Evolutionary conservation across 331 rosid species (phyloP).

Genomic region (Quercus phellos): DNA sequence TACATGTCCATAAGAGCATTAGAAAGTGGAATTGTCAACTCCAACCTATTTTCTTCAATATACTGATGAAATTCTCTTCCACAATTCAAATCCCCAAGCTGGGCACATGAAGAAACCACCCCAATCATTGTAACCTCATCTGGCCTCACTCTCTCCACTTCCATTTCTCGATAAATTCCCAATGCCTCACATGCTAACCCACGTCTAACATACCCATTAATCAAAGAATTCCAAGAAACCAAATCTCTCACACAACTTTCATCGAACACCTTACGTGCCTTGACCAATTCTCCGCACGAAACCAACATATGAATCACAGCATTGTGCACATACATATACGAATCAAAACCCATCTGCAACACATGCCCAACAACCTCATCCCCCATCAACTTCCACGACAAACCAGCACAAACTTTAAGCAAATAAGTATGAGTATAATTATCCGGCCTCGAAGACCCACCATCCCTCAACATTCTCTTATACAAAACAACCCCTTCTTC

Average conservation of each 20-base stretch:
- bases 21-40: conserved; percentile 52
- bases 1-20: conserved; percentile 86
- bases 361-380: conserved; percentile 54
- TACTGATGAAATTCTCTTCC: conserved; percentile 54
- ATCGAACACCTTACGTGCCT: conserved; percentile 56
- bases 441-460: conserved; percentile 46
- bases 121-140: conserved; percentile 80
- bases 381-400: conserved; percentile 36
- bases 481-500: conserved; percentile 50
- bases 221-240: conserved; percentile 83
- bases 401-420: conserved; percentile 60
- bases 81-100: conserved; percentile 49
- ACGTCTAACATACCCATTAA: conserved; percentile 60
- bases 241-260: conserved; percentile 57
- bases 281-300: conserved; percentile 45
- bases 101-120: conserved; percentile 65
- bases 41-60: conserved; percentile 34
- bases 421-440: conserved; percentile 61
- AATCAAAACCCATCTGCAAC: conserved; percentile 54
- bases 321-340: conserved; percentile 61
- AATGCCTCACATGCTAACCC: conserved; percentile 57
- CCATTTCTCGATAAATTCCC: conserved; percentile 47
- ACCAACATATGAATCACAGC: conserved; percentile 55
- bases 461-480: conserved; percentile 45
- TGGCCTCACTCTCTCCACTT: conserved; percentile 49